Conservation (phyloP, 306 rosid genomes). For the Sicyos edulis region DNA sequence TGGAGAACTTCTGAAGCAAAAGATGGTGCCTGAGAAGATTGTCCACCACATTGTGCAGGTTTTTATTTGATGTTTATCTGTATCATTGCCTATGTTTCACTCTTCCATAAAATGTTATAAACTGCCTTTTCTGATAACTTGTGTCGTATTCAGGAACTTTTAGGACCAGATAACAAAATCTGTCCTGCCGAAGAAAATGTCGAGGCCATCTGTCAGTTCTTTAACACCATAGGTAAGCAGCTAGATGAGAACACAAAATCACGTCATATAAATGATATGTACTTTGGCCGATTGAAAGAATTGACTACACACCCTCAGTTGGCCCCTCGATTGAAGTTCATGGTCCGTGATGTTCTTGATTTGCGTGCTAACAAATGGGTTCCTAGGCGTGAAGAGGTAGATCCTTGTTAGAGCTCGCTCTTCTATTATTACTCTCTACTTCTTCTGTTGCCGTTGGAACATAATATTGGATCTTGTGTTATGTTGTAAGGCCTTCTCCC, state of each 20-base stretch:
- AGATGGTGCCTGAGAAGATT: slow-evolving; percentile 93
- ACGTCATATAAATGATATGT: slow-evolving; percentile 66
- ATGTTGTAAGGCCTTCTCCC: neutral
- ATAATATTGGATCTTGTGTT: neutral
- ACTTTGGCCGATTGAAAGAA: slow-evolving; percentile 70
- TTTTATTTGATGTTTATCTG: slow-evolving; percentile 21
- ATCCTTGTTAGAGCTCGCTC: neutral
- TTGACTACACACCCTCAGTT: slow-evolving; percentile 61
- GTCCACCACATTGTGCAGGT: slow-evolving; percentile 98
- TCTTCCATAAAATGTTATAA: slow-evolving; percentile 8
- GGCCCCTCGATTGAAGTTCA: slow-evolving; percentile 75
- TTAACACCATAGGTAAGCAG: slow-evolving; percentile 93
- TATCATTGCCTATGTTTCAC: slow-evolving; percentile 2
- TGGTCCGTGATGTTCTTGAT: slow-evolving; percentile 81
- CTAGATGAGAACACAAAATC: slow-evolving; percentile 78
- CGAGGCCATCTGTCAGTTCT: slow-evolving; percentile 94
- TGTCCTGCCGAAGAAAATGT: slow-evolving; percentile 98
- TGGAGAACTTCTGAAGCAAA: slow-evolving; percentile 98
- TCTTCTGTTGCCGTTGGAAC: neutral
- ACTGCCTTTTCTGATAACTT: slow-evolving; percentile 12
- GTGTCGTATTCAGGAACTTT: slow-evolving; percentile 63
- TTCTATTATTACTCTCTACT: neutral
- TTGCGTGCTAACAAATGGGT: slow-evolving; percentile 82
- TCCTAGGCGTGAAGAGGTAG: slow-evolving; percentile 98
- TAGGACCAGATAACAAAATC: slow-evolving; percentile 64